Base-by-base conservation (phyloP, 805 yeast species). In the Ogataea degrootiae region DNA sequence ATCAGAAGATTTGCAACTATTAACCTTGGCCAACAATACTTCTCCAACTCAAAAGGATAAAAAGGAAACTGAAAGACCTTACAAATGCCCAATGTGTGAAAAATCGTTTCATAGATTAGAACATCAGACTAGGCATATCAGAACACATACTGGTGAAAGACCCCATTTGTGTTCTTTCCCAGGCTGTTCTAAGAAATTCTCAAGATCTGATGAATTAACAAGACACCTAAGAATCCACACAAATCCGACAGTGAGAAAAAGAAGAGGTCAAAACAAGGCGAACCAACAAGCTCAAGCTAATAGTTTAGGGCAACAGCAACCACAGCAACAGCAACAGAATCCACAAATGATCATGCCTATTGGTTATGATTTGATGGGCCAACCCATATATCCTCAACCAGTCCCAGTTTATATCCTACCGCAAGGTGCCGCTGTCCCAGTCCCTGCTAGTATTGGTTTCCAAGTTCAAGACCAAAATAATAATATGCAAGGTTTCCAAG, bases 111-210 rank as follows among this genome's bases (percentile, higher is more conserved):
- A 83, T 60, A 71, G 92, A 48, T 63, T 85, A 39, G 92, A 85
- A 58, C 92, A 85, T 64, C 89, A 83, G 60, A 83, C 90, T 8
- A 74, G 92, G 58, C 92, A 85, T 58, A 82, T 85, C 49, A 70
- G 91, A 58, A 85, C 90, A 12, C 92, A 85, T 59, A 85, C 92
- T 0, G 92, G 92, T 23, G 91, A 85, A 59, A 84, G 82, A 61
- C 92, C 92, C 3, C 90, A 85, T 63, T 76, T 75, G n/a, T 85
- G 91, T 65, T 75, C 80, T 26, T 85, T 74, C 54, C 85, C 85
- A 0, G 86, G 86, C 0, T 85, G 92, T 62, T 69, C 73, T 47
- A 85, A 85, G 66, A 72, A 76, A 50, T 85, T 85, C 58, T 76
- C 85, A 41, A 69, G 92, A 47, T 78, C 84, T 31, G 92, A 85